phyloP scores from a whole-genome alignment of 75 land plant genomes.

The Sequoiadendron giganteum region DNA sequence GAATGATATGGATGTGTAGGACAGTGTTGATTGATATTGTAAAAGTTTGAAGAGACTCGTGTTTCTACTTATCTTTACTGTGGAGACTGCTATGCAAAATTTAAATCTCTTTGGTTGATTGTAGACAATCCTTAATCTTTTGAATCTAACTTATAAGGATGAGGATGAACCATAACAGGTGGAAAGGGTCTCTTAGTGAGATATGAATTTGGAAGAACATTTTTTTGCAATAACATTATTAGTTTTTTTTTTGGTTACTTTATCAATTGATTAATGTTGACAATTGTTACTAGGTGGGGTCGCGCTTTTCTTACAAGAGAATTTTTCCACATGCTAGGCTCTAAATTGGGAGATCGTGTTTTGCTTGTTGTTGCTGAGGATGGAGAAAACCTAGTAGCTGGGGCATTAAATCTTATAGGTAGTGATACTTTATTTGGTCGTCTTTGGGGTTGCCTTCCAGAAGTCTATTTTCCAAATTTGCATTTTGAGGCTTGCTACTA shows the following conservation, averaged over 20 bases:
- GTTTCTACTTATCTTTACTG: not conserved
- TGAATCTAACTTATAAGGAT: not conserved
- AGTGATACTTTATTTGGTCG: conserved; percentile 95
- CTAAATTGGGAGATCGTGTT: conserved; percentile 88
- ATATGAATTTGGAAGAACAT: not conserved
- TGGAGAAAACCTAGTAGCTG: conserved; percentile 77
- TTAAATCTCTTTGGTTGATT: not conserved
- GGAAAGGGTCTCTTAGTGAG: not conserved
- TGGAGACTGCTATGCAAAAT: not conserved
- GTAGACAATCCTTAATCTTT: not conserved
- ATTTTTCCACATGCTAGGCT: conserved; percentile 83
- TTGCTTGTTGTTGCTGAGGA: conserved; percentile 87
- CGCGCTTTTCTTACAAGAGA: conserved; percentile 86
- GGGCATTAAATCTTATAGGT: conserved; percentile 96
- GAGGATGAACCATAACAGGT: not conserved
- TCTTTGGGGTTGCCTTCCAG: conserved; percentile 83
- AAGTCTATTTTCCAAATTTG: conserved; percentile 76
- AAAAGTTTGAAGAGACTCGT: not conserved
- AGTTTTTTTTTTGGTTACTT: not conserved
- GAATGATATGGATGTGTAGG: not conserved
- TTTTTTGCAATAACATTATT: not conserved
- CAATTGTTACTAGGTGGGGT: conserved; percentile 77
- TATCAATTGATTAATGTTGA: not conserved
- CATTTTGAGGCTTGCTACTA: conserved; percentile 99
- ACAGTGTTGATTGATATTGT: not conserved